phyloP scores from a whole-genome alignment of 2,329 filamentous ascomycete species.

The Fusarium camptoceras region DNA sequence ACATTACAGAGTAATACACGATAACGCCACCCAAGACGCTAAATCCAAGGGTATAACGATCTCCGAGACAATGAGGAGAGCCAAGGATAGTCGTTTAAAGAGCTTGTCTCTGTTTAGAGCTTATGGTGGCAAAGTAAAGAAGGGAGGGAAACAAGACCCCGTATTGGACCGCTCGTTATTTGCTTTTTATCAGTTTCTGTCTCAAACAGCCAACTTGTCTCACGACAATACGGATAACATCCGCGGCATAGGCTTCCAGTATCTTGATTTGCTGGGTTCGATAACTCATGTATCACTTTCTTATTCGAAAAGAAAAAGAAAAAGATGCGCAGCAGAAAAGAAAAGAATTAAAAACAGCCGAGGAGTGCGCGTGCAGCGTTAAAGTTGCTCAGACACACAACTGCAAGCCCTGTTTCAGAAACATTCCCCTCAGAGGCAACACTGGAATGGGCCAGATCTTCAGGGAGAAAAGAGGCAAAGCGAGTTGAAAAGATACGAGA shows the following conservation, averaged over 20 bases:
- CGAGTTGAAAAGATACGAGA: not conserved
- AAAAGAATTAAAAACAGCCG: not conserved
- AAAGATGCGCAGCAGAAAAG: not conserved
- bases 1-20: not conserved
- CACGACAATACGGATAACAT: not conserved
- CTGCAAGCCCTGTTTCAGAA: constrained; percentile 37
- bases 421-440: constrained; percentile 18
- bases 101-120: not conserved
- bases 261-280: not conserved
- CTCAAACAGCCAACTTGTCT: not conserved
- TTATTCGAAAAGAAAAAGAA: not conserved
- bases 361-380: not conserved
- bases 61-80: not conserved
- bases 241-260: not conserved
- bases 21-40: not conserved
- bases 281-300: not conserved
- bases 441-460: constrained; percentile 31
- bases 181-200: constrained; percentile 11
- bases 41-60: not conserved
- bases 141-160: constrained; percentile 3
- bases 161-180: not conserved
- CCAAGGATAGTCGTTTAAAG: not conserved
- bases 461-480: constrained; percentile 19
- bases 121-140: not conserved
- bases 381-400: not conserved